Base-by-base conservation (phyloP, 352 stramenopile genomes). In the Phytophthora niederhauseri region DNA sequence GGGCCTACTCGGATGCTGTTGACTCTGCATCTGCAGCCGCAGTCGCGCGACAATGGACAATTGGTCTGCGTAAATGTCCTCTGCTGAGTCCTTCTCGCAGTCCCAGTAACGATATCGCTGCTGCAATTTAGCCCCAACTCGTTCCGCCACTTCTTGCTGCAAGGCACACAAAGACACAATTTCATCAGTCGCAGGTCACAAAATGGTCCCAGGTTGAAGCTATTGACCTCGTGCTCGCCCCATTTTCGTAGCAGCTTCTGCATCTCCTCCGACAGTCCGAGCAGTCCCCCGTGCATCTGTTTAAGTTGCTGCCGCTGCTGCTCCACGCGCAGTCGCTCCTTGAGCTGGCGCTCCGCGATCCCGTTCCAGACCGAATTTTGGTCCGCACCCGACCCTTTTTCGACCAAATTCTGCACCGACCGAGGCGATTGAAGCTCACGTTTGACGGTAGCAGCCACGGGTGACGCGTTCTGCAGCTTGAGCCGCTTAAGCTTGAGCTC, bases 401-500 rank as follows among this genome's bases (percentile, higher is more conserved):
- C 6, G 45, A 57, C 55, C 63, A 70, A 59, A 53, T 64, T 70
- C 28, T 70, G 55, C 28, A 30, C 22, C 14, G 24, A 57, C 22
- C 19, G 30, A 17, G 19, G 49, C 20, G 59, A 53, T 26, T 9
- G 17, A 6, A 28, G 14, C 31, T 45, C 48, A 0, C 24, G n/a
- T n/a, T 60, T 56, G 53, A 56, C 19, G 49, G 43, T 41, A 2
- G 15, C 8, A 0, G 36, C 12, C 36, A 43, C 36, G 36, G 36
- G 36, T 0, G 30, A 45, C 41, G 6, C 11, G 57, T 22, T 57
- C 14, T 66, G 49, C 50, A 67, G 31, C 43, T 70, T 70, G 20
- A 75, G 41, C 11, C 50, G 62, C 62, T 63, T 67, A 38, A 82
- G 53, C 43, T 68, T 71, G 14, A 71, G 53, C 62, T 84, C 71